Evolutionary conservation across 305 asterid species (phyloP).

Genomic region (Caryopteris hybrid): DNA sequence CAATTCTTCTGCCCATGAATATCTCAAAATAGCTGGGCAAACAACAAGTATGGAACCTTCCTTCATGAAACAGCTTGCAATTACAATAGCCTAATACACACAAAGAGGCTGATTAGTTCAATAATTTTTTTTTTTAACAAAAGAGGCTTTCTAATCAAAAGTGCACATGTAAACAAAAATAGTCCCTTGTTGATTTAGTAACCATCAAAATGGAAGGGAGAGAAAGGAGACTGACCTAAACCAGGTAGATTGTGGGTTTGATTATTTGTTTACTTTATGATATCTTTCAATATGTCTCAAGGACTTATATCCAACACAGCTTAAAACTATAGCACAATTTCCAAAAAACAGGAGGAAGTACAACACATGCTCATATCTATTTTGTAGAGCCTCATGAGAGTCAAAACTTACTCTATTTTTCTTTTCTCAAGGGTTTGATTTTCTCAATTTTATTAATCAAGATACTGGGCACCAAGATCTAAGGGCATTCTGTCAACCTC

Average conservation of each 20-base stretch:
- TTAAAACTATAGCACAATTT: not conserved
- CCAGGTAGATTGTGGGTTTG: not conserved
- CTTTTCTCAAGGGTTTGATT: not conserved
- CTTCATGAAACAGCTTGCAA: conserved; percentile 77
- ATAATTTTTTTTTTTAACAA: not conserved
- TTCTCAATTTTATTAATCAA: not conserved
- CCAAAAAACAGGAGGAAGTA: not conserved
- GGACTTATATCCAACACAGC: not conserved
- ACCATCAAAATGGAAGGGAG: not conserved
- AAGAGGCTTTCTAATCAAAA: conserved; percentile 1
- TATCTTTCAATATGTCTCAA: too few species aligned
- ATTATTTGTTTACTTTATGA: not conserved
- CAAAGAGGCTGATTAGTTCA: conserved; percentile 14
- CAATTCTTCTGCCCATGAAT: conserved; percentile 93
- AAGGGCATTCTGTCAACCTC: not conserved
- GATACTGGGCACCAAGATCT: not conserved
- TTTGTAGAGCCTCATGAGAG: not conserved
- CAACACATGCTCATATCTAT: not conserved
- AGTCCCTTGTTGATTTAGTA: not conserved
- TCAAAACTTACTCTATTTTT: not conserved
- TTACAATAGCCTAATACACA: conserved; percentile 73
- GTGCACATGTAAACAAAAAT: not conserved
- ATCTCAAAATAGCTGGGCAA: conserved; percentile 91
- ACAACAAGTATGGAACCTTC: conserved; percentile 89
- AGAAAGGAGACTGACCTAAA: not conserved